A percentile compares a stretch with the other conserved stretches of the same genome.
These are phyloP conservation scores for Rhynchospora pubera DNA, from an alignment of 176 grass and related monocot species.

Conservation along the genomic window DNA sequence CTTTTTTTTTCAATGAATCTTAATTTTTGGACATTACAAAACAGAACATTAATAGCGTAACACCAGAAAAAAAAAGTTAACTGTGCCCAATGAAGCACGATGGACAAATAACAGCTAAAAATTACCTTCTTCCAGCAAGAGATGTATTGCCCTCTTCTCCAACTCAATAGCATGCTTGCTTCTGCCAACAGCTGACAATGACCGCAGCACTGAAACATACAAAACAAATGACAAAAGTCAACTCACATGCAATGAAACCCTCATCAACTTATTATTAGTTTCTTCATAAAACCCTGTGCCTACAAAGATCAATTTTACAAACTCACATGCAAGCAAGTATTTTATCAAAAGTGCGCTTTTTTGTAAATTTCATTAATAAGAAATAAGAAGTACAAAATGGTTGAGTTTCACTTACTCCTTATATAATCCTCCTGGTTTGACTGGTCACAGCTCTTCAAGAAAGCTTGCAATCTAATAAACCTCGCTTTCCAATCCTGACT, in stretches of 20 bases:
- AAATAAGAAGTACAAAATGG: neutral
- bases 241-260: constrained; percentile 4
- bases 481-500: constrained; percentile 62
- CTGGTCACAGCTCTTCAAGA: constrained; percentile 68
- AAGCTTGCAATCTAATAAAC: constrained; percentile 60
- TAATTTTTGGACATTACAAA: neutral
- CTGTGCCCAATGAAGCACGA: too few relatives aligned
- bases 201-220: constrained; percentile 53
- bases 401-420: constrained; percentile 46
- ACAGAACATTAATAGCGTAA: constrained; percentile 10
- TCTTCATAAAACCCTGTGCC: neutral
- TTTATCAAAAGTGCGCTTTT: neutral
- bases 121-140: constrained; percentile 91
- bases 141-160: constrained; percentile 82
- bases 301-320: neutral
- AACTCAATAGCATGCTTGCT: constrained; percentile 77
- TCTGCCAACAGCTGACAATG: constrained; percentile 57
- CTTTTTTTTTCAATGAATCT: neutral
- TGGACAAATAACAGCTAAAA: constrained; percentile 3
- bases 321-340: neutral
- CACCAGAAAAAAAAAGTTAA: neutral
- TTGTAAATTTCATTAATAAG: neutral
- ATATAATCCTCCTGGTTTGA: constrained; percentile 77
- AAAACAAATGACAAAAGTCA: constrained; percentile 1
- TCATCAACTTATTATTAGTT: neutral